Conservation (phyloP, 768 basidiomycete species). For the Boletus rufocinnamomeus region DNA sequence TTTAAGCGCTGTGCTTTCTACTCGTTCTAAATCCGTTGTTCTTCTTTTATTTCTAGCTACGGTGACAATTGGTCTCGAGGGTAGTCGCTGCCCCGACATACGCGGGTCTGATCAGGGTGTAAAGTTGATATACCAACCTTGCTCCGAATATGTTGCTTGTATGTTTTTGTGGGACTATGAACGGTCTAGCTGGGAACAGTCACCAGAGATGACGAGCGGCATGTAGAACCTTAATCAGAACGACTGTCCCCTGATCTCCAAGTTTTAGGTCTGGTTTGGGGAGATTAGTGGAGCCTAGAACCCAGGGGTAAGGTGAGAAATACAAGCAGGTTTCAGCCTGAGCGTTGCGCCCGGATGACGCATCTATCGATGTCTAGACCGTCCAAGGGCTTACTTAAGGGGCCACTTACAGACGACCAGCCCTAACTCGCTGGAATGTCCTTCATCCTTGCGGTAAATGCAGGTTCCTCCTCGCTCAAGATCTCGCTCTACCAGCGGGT, state of each 20-base stretch:
- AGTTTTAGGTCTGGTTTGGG: too few relatives aligned
- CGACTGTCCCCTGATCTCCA: too few relatives aligned
- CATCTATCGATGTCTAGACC: neutral
- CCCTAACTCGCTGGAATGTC: conserved; percentile 15
- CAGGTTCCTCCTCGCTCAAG: conserved; percentile 87
- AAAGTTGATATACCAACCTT: neutral
- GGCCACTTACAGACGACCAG: neutral
- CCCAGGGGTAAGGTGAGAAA: neutral
- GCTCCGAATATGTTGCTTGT: neutral
- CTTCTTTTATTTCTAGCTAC: conserved; percentile 5
- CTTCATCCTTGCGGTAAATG: conserved; percentile 70
- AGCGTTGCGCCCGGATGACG: neutral
- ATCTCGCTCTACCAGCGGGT: conserved; percentile 60
- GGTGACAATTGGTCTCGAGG: conserved; percentile 4
- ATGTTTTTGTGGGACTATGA: neutral
- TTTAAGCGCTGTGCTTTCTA: neutral
- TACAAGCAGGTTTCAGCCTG: neutral
- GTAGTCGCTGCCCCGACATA: conserved; percentile 4
- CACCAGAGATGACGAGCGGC: neutral
- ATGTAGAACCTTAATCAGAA: too few relatives aligned
- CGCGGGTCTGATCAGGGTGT: conserved; percentile 6
- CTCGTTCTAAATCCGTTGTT: neutral
- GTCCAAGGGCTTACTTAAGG: neutral
- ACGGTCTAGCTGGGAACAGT: neutral
- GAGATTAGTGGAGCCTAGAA: too few relatives aligned